These are phyloP conservation scores for Fusarium sambucinum DNA, from an alignment of 2,329 filamentous ascomycete genomes.

Conservation along the genomic window DNA sequence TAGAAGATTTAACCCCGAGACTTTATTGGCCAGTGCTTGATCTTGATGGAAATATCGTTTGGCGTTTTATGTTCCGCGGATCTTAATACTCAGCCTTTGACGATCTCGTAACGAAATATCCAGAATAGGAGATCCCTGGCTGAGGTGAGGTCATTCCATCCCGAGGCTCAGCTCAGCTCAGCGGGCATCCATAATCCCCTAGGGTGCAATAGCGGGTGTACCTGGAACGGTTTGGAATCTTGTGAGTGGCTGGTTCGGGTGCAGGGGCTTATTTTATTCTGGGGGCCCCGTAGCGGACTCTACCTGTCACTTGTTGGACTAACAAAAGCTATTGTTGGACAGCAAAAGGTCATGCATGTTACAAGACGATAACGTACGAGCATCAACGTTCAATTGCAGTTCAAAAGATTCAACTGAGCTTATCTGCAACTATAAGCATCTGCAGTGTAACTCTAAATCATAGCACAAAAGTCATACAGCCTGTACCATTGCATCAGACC, in stretches of 20 bases:
- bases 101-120: background rate
- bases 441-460: constrained; percentile 1
- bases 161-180: constrained; percentile 2
- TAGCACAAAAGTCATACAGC: background rate
- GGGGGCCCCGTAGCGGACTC: background rate
- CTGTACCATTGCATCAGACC: constrained; percentile 20
- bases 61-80: constrained; percentile 6
- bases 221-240: constrained; percentile 18
- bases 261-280: background rate
- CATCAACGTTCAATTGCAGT: background rate
- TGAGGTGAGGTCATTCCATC: constrained; percentile 27
- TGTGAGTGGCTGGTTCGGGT: constrained; percentile 27
- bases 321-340: background rate
- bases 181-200: background rate
- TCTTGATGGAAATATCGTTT: constrained; percentile 6
- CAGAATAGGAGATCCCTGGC: constrained; percentile 7
- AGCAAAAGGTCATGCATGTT: constrained; percentile 15
- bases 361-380: background rate
- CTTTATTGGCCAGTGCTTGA: constrained; percentile 17
- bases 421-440: background rate
- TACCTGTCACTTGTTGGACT: background rate
- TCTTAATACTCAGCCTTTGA: constrained; percentile 19
- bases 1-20: background rate
- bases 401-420: background rate
- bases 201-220: constrained; percentile 12